Evolutionary conservation across 2,329 filamentous ascomycete genomes (phyloP).

Genomic region (Trichophyton rubrum): DNA sequence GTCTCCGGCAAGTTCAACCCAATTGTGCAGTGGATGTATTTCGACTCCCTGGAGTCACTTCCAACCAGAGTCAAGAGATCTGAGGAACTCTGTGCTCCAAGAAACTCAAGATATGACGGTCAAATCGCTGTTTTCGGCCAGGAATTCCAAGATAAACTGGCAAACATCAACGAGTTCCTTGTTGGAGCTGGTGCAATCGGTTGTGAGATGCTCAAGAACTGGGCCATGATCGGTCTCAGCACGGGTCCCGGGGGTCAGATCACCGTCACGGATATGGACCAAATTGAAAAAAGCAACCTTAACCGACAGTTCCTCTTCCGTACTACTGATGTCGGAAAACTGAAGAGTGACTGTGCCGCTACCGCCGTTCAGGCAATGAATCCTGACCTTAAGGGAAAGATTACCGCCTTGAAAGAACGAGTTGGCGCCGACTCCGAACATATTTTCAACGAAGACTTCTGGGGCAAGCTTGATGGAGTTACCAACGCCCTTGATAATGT

Average conservation of each 20-base stretch:
- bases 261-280: slow-evolving; percentile 92
- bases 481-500: slow-evolving; percentile 98
- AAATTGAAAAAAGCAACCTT: slow-evolving; percentile 96
- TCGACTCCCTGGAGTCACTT: slow-evolving; percentile 92
- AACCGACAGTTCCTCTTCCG: slow-evolving; percentile 97
- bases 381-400: slow-evolving; percentile 76
- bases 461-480: slow-evolving; percentile 73
- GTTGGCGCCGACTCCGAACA: slow-evolving; percentile 87
- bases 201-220: slow-evolving; percentile 99
- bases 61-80: slow-evolving; percentile 62
- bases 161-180: slow-evolving; percentile 81
- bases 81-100: slow-evolving; percentile 77
- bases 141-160: slow-evolving; percentile 87
- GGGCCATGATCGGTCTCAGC: slow-evolving; percentile 95
- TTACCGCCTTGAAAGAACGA: slow-evolving; percentile 72
- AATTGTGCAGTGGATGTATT: slow-evolving; percentile 93
- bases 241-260: slow-evolving; percentile 82
- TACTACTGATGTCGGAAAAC: slow-evolving; percentile 78
- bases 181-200: slow-evolving; percentile 95
- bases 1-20: slow-evolving; percentile 96
- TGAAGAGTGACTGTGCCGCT: slow-evolving; percentile 93
- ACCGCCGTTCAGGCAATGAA: slow-evolving; percentile 91
- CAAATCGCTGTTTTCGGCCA: slow-evolving; percentile 93
- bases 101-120: slow-evolving; percentile 80
- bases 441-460: slow-evolving; percentile 89